Percentiles rank a stretch among this genome's conserved stretches.
Evolutionary conservation across 106 monocot species (phyloP).

Genomic region (Posidonia australis): DNA sequence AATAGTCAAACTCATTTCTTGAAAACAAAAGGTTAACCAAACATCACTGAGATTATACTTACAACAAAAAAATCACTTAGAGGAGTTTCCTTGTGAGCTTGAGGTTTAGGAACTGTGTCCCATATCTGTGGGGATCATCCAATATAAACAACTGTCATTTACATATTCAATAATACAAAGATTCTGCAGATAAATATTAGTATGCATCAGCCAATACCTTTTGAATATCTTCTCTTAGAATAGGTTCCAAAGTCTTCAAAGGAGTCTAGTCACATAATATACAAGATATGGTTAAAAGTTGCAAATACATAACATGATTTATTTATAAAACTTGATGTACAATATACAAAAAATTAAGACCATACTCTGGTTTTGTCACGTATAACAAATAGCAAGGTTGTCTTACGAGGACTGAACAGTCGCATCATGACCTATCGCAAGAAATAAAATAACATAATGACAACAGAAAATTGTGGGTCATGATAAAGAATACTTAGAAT

Average conservation of each 20-base stretch:
- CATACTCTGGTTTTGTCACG: slow-evolving; percentile 22
- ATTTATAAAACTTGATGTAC: not conserved
- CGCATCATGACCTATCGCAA: slow-evolving; percentile 20
- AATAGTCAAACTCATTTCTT: not conserved
- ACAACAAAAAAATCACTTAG: slow-evolving; percentile 94
- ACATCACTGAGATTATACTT: slow-evolving; percentile 10
- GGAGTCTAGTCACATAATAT: slow-evolving; percentile 1
- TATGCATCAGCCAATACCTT: slow-evolving; percentile 1
- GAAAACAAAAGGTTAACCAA: not conserved
- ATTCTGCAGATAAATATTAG: no score
- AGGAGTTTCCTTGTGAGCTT: slow-evolving; percentile 75
- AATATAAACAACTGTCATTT: not conserved
- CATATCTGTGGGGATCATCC: slow-evolving; percentile 49
- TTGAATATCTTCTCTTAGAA: slow-evolving; percentile 17
- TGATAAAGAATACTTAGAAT: not conserved
- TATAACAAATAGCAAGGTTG: slow-evolving; percentile 22
- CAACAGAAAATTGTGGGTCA: not conserved
- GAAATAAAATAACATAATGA: not conserved
- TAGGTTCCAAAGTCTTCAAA: slow-evolving; percentile 12
- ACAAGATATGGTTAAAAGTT: not conserved
- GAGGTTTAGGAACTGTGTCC: slow-evolving; percentile 79
- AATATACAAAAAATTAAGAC: not conserved
- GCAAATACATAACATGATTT: not conserved
- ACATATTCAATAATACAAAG: not conserved
- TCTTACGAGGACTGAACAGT: slow-evolving; percentile 20